Evolutionary conservation across 2,329 filamentous ascomycete species (phyloP).

Genomic region (Mariannaea elegans): DNA sequence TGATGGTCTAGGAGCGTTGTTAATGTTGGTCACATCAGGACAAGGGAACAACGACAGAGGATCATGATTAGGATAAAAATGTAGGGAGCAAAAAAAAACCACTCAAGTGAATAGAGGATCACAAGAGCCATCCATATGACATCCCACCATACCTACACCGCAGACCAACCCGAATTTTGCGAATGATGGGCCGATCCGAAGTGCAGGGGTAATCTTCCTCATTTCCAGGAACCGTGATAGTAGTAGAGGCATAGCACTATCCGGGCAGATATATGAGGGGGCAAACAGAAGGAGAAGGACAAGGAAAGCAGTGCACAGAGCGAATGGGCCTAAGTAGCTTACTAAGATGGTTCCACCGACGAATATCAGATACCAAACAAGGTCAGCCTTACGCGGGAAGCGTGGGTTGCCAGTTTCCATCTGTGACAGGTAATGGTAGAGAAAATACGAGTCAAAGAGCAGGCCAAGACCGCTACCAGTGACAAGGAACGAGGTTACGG

Average conservation of each 20-base stretch:
- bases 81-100: slow-evolving; percentile 70
- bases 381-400: slow-evolving; percentile 79
- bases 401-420: slow-evolving; percentile 77
- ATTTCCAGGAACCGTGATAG: slow-evolving; percentile 86
- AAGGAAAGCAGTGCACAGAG: slow-evolving; percentile 26
- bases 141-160: slow-evolving; percentile 81
- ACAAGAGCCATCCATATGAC: slow-evolving; percentile 74
- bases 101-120: slow-evolving; percentile 67
- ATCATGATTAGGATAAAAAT: slow-evolving; percentile 48
- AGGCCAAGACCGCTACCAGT: slow-evolving; percentile 55
- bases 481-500: slow-evolving; percentile 53
- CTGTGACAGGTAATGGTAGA: slow-evolving; percentile 80
- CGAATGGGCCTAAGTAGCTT: slow-evolving; percentile 58
- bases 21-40: slow-evolving; percentile 28
- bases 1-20: slow-evolving; percentile 42
- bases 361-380: slow-evolving; percentile 83
- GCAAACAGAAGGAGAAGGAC: slow-evolving; percentile 26
- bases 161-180: slow-evolving; percentile 70
- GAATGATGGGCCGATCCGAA: slow-evolving; percentile 69
- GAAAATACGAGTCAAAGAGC: slow-evolving; percentile 77
- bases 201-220: slow-evolving; percentile 82
- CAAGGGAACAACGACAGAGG: slow-evolving; percentile 24
- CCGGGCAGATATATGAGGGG: slow-evolving; percentile 80
- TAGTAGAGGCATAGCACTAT: slow-evolving; percentile 71
- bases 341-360: slow-evolving; percentile 78